These are phyloP conservation scores for Ophiorrhiza pumila DNA, from an alignment of 257 asterid genomes.

Conservation along the genomic window DNA sequence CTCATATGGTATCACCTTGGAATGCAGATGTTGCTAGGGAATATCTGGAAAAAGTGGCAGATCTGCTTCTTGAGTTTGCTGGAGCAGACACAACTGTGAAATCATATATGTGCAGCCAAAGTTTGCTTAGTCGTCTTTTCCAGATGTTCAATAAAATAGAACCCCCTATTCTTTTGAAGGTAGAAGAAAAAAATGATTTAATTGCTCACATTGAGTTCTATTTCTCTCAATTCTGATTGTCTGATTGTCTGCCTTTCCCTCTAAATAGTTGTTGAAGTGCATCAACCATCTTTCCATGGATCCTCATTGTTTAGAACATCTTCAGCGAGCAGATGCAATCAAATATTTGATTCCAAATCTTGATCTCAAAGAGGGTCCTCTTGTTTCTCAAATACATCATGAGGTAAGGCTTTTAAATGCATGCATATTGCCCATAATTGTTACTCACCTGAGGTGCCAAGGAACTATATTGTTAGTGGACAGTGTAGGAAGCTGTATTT, in stretches of 20 bases:
- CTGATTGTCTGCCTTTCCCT: slow-evolving; percentile 12
- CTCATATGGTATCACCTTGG: slow-evolving; percentile 89
- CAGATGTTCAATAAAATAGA: slow-evolving; percentile 97
- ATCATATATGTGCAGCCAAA: slow-evolving; percentile 95
- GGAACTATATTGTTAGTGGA: background rate
- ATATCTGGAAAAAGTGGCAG: slow-evolving; percentile 94
- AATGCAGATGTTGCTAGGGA: slow-evolving; percentile 93
- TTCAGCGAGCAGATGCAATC: slow-evolving; percentile 97
- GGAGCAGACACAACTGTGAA: slow-evolving; percentile 90
- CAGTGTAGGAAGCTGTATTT: background rate
- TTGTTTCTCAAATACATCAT: slow-evolving; percentile 88
- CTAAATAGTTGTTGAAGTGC: slow-evolving; percentile 76
- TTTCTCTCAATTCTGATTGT: slow-evolving; percentile 11
- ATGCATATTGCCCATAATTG: background rate
- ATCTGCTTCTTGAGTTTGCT: slow-evolving; percentile 94
- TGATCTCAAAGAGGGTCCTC: slow-evolving; percentile 90
- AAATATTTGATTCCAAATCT: slow-evolving; percentile 95
- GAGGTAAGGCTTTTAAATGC: slow-evolving; percentile 58
- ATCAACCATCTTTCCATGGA: slow-evolving; percentile 91
- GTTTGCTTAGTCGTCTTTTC: slow-evolving; percentile 92
- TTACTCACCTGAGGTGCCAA: background rate
- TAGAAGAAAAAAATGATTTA: slow-evolving; percentile 19
- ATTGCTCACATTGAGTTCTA: slow-evolving; percentile 8
- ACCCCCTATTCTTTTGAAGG: slow-evolving; percentile 97
- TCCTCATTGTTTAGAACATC: slow-evolving; percentile 93